Evolutionary conservation across 305 asterid species (phyloP), one percentile per base, ranked within the genome.

Genomic region (Salvia sclarea): DNA sequence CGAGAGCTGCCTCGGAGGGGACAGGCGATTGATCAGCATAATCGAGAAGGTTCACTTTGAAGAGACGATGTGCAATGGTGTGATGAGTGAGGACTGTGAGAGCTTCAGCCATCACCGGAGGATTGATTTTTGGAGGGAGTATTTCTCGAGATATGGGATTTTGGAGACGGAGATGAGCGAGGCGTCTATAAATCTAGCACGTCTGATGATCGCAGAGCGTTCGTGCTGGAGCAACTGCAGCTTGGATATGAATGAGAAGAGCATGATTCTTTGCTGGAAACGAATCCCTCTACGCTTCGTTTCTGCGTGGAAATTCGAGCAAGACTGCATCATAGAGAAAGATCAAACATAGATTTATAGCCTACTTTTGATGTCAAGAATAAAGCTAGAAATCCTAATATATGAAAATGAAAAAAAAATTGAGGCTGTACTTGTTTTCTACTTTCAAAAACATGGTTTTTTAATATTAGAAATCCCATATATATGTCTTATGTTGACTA

Each of bases 281-380:
- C 81, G 74, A 3, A 59, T 74, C 22, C 73, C 85, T 0, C 2
- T 75, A 1, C 25, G 57, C 3, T 81, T 77, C 21, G 21, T 84
- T 16, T 84, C 86, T 69, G 80, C 79, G 14, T 79, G 84, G 85
- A 83, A 81, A 54, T 58, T 70, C 68, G 71, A 63, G 14, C 31
- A 24, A 52, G 33, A 22, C 11, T 5, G 9, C 33, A 38, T 33
- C 56, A n/a, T 44, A 4, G 50, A 43, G 48, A 43, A 12, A 12
- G 18, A 43, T 43, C 6, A 43, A 2, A 17, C 14, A 17, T 8
- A 17, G 8, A 45, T 45, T 45, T 16, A 45, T 41, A 41, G 48
- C 48, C 13, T 1, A 1, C 0, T 41, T 4, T 41, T 25, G 30
- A 25, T 25, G 2, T 25, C 30, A 25, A 25, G 30, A 25, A 25